These are phyloP conservation scores for Cyberlindnera veronae DNA, from an alignment of 805 yeast genomes.

Conservation along the genomic window DNA sequence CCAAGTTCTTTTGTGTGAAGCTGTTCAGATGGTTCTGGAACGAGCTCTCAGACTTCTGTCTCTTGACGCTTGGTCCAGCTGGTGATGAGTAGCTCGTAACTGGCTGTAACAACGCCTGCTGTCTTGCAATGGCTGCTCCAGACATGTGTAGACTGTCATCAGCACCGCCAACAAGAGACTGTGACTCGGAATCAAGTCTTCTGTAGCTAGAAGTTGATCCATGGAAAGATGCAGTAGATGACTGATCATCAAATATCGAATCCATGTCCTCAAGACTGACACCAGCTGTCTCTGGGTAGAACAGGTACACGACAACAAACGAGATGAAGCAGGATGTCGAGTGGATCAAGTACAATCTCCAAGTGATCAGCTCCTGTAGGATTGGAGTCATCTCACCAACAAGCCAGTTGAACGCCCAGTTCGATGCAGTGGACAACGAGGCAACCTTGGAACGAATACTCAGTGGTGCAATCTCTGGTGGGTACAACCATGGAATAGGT, in stretches of 20 bases:
- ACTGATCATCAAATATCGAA: constrained; percentile 73
- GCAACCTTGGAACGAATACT: constrained; percentile 87
- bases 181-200: constrained; percentile 17
- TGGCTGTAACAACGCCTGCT: constrained; percentile 28
- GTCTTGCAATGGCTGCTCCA: constrained; percentile 44
- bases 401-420: constrained; percentile 89
- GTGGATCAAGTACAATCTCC: constrained; percentile 82
- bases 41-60: constrained; percentile 24
- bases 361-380: constrained; percentile 67
- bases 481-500: constrained; percentile 87
- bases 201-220: constrained; percentile 23
- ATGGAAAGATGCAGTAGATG: constrained; percentile 32
- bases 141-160: constrained; percentile 24
- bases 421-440: constrained; percentile 84
- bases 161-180: constrained; percentile 10
- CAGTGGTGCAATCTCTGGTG: constrained; percentile 83
- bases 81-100: constrained; percentile 23
- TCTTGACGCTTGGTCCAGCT: constrained; percentile 7
- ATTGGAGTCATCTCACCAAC: constrained; percentile 93
- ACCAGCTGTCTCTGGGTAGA: constrained; percentile 91
- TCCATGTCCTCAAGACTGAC: constrained; percentile 90
- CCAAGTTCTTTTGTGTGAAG: constrained; percentile 10
- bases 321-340: constrained; percentile 75
- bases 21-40: constrained; percentile 23
- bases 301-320: constrained; percentile 62